Conservation (phyloP, 768 basidiomycete species). For the Solioccasus polychromus region DNA sequence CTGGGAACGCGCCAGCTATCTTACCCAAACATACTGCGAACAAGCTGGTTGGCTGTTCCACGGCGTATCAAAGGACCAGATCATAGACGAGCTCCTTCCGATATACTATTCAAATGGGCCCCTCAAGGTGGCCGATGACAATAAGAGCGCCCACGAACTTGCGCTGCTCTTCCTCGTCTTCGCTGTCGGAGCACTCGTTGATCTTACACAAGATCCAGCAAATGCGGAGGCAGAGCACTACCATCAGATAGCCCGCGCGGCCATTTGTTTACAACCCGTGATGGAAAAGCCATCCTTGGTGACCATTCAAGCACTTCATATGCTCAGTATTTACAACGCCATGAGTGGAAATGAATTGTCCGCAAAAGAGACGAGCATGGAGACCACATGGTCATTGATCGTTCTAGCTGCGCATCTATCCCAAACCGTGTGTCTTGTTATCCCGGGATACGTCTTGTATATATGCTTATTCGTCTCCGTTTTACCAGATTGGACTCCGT, state of each 20-base stretch:
- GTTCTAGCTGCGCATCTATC: conserved; percentile 64
- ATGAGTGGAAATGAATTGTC: conserved; percentile 62
- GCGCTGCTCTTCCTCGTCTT: conserved; percentile 49
- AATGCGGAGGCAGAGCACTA: conserved; percentile 56
- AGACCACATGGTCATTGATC: conserved; percentile 66
- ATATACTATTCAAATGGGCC: conserved; percentile 36
- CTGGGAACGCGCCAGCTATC: conserved; percentile 44
- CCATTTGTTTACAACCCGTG: conserved; percentile 64
- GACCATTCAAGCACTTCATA: conserved; percentile 66
- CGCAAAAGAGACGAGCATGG: conserved; percentile 64
- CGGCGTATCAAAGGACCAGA: conserved; percentile 44
- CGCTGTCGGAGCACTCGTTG: conserved; percentile 51
- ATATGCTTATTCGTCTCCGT: conserved; percentile 14
- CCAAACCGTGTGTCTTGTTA: conserved; percentile 50
- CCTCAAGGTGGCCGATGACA: conserved; percentile 32
- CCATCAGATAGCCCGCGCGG: conserved; percentile 62
- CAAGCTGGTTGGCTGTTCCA: conserved; percentile 54
- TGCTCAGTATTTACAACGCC: conserved; percentile 67
- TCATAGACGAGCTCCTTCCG: conserved; percentile 41
- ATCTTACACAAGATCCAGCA: conserved; percentile 28
- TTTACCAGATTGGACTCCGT: conserved; percentile 64
- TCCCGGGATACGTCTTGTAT: conserved; percentile 1
- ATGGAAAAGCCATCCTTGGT: conserved; percentile 69
- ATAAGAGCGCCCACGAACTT: conserved; percentile 46
- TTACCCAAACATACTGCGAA: conserved; percentile 44